A percentile compares a stretch with the other conserved stretches of the same genome.
Evolutionary conservation across 371 early-diverging fungal genomes (phyloP).

Genomic region (Nematocida displodere): DNA sequence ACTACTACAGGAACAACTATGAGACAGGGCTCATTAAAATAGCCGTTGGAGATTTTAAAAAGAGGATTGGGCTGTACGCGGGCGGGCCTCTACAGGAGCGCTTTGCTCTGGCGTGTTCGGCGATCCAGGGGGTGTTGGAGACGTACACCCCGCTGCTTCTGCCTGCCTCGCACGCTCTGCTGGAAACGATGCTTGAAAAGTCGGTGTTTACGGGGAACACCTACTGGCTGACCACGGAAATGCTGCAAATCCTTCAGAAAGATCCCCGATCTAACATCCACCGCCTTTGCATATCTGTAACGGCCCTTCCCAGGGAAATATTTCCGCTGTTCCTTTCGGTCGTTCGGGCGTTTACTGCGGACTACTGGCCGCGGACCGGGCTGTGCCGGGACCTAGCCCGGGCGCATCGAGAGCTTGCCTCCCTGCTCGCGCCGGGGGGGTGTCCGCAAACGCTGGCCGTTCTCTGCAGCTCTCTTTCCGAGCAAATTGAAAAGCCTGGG

Average conservation of each 20-base stretch:
- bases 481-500: not conserved
- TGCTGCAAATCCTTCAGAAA: not conserved
- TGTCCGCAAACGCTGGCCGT: conserved; percentile 6
- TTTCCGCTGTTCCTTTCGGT: conserved; percentile 22
- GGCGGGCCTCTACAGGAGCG: not conserved
- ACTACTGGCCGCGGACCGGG: not conserved
- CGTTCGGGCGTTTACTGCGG: not conserved
- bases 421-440: not conserved
- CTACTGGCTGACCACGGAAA: not conserved
- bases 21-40: conserved; percentile 23
- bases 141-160: conserved; percentile 19
- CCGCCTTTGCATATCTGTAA: conserved; percentile 7
- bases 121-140: not conserved
- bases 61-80: not conserved
- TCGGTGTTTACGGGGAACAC: conserved; percentile 28
- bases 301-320: conserved; percentile 7
- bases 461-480: conserved; percentile 8
- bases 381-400: not conserved
- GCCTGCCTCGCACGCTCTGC: conserved; percentile 1
- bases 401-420: not conserved
- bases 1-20: conserved; percentile 52
- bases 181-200: conserved; percentile 34
- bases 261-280: conserved; percentile 2
- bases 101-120: not conserved
- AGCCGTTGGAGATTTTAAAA: conserved; percentile 10